These are phyloP conservation scores for Phytophthora niederhauseri DNA, from an alignment of 352 stramenopile species.

Conservation along the genomic window DNA sequence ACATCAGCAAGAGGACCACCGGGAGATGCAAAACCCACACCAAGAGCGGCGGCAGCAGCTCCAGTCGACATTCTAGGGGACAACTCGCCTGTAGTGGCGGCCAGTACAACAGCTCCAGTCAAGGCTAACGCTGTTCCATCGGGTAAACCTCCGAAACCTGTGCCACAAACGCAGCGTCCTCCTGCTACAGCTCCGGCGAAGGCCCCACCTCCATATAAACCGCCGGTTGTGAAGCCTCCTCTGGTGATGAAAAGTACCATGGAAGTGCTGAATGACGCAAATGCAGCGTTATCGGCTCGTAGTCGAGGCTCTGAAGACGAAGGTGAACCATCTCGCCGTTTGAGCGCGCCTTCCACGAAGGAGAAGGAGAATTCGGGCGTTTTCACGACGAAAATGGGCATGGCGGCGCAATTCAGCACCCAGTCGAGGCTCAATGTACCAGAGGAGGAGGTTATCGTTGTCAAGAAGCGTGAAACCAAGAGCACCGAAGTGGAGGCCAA, in stretches of 20 bases:
- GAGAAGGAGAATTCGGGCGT: conserved; percentile 24
- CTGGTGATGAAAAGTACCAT: conserved; percentile 68
- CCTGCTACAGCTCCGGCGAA: conserved; percentile 23
- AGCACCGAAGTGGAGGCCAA: conserved; percentile 33
- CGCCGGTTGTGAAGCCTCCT: conserved; percentile 31
- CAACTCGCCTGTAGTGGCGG: conserved; percentile 18
- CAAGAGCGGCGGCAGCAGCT: conserved; percentile 20
- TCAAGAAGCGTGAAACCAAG: conserved; percentile 68
- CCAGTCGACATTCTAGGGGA: conserved; percentile 57
- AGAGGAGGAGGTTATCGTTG: conserved; percentile 72
- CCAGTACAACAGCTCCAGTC: neutral
- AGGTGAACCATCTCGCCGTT: conserved; percentile 20
- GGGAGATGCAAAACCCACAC: conserved; percentile 34
- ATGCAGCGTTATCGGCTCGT: conserved; percentile 41
- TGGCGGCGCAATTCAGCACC: conserved; percentile 62
- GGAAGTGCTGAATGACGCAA: conserved; percentile 75
- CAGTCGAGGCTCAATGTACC: conserved; percentile 54
- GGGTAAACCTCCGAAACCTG: conserved; percentile 28
- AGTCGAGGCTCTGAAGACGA: conserved; percentile 34
- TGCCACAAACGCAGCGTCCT: conserved; percentile 11
- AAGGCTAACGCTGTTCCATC: conserved; percentile 19
- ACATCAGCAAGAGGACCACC: conserved; percentile 21
- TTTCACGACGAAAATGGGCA: conserved; percentile 46
- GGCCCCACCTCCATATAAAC: conserved; percentile 24
- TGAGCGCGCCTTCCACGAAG: conserved; percentile 11